These are phyloP conservation scores for Pythium aphanidermatum DNA, from an alignment of 352 stramenopile species.

Conservation along the genomic window DNA sequence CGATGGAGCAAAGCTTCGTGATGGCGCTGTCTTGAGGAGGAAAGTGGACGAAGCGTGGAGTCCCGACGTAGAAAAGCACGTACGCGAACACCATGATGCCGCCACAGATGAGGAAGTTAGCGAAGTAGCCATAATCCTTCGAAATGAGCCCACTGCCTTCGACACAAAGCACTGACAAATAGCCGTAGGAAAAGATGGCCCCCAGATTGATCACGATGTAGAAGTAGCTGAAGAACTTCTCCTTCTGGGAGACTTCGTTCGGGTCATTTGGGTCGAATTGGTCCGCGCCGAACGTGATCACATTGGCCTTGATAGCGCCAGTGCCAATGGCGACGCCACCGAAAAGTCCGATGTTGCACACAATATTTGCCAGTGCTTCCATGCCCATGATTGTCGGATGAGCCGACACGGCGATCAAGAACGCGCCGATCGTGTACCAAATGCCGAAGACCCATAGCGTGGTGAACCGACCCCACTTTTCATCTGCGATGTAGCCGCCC, in stretches of 20 bases:
- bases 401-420: slow-evolving; percentile 61
- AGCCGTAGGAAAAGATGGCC: slow-evolving; percentile 88
- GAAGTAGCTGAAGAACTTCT: slow-evolving; percentile 90
- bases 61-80: slow-evolving; percentile 52
- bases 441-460: slow-evolving; percentile 80
- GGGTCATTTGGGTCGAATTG: slow-evolving; percentile 85
- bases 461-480: slow-evolving; percentile 81
- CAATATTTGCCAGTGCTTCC: slow-evolving; percentile 43
- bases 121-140: slow-evolving; percentile 85
- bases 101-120: slow-evolving; percentile 77
- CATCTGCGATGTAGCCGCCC: slow-evolving; percentile 80
- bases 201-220: slow-evolving; percentile 91
- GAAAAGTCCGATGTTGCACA: slow-evolving; percentile 77
- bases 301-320: slow-evolving; percentile 82
- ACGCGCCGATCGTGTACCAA: slow-evolving; percentile 69
- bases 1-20: slow-evolving; percentile 65
- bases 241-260: slow-evolving; percentile 71
- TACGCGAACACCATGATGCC: slow-evolving; percentile 82
- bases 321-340: slow-evolving; percentile 69
- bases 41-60: slow-evolving; percentile 68
- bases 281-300: slow-evolving; percentile 83
- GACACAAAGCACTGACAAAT: slow-evolving; percentile 86
- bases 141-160: slow-evolving; percentile 70
- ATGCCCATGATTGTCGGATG: slow-evolving; percentile 47
- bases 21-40: slow-evolving; percentile 66